Evolutionary conservation across 768 basidiomycete species (phyloP).

Genomic region (Mycena galericulata): DNA sequence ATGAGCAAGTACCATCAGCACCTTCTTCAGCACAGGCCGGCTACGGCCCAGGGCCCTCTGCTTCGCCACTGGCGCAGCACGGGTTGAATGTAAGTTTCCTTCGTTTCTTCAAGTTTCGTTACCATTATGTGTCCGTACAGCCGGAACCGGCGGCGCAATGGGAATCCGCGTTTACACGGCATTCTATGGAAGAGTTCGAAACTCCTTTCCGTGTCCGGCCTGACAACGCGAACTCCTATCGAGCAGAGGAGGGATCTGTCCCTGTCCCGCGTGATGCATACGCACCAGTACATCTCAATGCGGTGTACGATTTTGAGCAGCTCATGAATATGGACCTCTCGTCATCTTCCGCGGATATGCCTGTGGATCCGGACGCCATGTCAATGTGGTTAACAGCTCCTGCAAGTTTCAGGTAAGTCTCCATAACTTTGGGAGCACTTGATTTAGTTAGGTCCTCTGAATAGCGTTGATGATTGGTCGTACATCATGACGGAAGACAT

Average conservation of each 20-base stretch:
- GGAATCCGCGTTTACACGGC: too few relatives aligned
- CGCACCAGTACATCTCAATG: too few relatives aligned
- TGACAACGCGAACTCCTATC: background rate
- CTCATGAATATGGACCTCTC: background rate
- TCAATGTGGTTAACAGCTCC: constrained; percentile 20
- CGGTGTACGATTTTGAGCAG: background rate
- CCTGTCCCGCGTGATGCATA: too few relatives aligned
- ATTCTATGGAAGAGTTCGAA: too few relatives aligned
- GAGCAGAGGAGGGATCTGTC: too few relatives aligned
- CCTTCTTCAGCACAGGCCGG: constrained; percentile 22
- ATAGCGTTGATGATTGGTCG: constrained; percentile 31
- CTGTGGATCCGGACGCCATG: background rate
- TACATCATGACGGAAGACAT: constrained; percentile 12
- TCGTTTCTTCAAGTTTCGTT: too few relatives aligned
- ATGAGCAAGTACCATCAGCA: background rate
- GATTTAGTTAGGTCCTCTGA: background rate
- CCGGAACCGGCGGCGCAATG: too few relatives aligned
- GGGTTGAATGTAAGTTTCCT: too few relatives aligned
- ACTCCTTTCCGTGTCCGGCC: too few relatives aligned
- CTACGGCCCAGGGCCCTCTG: too few relatives aligned
- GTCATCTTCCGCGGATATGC: background rate
- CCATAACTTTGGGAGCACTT: background rate
- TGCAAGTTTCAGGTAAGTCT: constrained; percentile 14
- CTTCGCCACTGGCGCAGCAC: background rate
- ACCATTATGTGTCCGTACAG: too few relatives aligned